Evolutionary conservation across 768 basidiomycete genomes (phyloP).

Genomic region (Lactarius akahatsu): DNA sequence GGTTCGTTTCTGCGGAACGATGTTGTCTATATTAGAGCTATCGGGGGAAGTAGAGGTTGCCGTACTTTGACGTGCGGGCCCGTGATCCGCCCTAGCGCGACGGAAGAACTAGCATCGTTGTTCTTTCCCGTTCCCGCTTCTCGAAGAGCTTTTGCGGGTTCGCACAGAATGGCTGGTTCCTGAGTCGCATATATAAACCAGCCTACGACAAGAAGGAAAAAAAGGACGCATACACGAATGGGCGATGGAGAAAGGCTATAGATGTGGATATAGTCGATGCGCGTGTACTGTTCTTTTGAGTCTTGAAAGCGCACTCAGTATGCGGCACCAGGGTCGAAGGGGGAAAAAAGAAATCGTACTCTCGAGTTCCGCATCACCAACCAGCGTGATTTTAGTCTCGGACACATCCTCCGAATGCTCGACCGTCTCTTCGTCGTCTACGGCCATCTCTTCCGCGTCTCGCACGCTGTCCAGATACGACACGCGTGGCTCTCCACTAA

Average conservation of each 20-base stretch:
- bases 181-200: constrained; percentile 28
- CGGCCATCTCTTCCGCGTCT: constrained; percentile 36
- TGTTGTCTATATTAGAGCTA: not conserved
- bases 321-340: not conserved
- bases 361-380: constrained; percentile 63
- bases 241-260: constrained; percentile 71
- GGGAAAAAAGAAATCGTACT: constrained; percentile 42
- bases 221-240: constrained; percentile 48
- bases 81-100: constrained; percentile 21
- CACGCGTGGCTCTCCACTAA: constrained; percentile 52
- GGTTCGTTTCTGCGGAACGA: constrained; percentile 8
- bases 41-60: not conserved
- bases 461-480: constrained; percentile 8
- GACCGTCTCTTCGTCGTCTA: constrained; percentile 40
- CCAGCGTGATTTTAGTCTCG: constrained; percentile 54
- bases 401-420: constrained; percentile 45
- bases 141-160: constrained; percentile 25
- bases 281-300: constrained; percentile 51
- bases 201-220: not conserved
- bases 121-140: constrained; percentile 15
- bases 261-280: constrained; percentile 57
- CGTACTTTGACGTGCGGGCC: constrained; percentile 26
- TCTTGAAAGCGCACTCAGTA: constrained; percentile 39
- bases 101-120: constrained; percentile 1
- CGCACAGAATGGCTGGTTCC: constrained; percentile 46